These are phyloP conservation scores for Solanum chiquidenum DNA, from an alignment of 257 asterid genomes.

Conservation along the genomic window DNA sequence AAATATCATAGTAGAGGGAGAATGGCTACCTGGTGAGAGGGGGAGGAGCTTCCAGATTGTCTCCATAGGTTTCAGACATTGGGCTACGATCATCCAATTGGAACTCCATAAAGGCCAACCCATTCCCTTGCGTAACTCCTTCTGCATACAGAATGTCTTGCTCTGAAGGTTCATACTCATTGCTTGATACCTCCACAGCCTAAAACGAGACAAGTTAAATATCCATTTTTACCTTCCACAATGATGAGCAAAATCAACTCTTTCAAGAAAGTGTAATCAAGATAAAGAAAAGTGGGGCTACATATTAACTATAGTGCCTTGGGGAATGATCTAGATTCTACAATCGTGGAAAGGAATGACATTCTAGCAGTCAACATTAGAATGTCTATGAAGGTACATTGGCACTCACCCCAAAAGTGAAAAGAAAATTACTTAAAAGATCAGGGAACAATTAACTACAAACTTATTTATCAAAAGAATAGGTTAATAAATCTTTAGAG, in stretches of 20 bases:
- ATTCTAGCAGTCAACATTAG: not conserved
- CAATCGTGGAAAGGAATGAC: not conserved
- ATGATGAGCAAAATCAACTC: not conserved
- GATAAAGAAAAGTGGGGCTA: not conserved
- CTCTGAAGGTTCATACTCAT: constrained; percentile 88
- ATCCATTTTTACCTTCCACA: not conserved
- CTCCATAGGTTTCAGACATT: constrained; percentile 77
- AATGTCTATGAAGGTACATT: not conserved
- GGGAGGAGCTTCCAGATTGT: constrained; percentile 61
- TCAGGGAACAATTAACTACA: not conserved
- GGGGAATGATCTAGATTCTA: not conserved
- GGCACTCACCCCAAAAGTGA: not conserved
- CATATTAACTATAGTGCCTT: not conserved
- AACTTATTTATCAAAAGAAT: not conserved
- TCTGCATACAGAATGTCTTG: constrained; percentile 83
- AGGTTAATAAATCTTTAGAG: not conserved
- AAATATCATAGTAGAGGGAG: not conserved
- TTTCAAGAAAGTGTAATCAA: not conserved
- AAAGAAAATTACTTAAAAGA: not conserved
- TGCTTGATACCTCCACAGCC: constrained; percentile 97
- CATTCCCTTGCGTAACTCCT: constrained; percentile 93
- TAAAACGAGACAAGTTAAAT: constrained; percentile 7
- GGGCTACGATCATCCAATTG: constrained; percentile 90
- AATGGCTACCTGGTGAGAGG: constrained; percentile 53
- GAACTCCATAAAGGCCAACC: constrained; percentile 92